A percentile compares a stretch with the other conserved stretches of the same genome.
phyloP scores from a whole-genome alignment of 352 stramenopile species.

The Phytophthora aleatoria region DNA sequence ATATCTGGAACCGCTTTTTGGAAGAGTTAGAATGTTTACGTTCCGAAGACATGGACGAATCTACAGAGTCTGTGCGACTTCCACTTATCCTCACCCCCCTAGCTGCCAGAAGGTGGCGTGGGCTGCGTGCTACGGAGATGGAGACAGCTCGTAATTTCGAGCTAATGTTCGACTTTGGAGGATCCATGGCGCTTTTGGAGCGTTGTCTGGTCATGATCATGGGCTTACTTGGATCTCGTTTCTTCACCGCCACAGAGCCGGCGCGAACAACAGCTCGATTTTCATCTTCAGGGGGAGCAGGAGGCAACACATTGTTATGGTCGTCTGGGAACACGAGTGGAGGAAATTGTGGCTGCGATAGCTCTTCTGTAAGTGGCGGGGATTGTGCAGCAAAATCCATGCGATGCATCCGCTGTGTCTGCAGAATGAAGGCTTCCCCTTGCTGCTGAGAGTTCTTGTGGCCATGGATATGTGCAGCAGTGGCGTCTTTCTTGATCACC shows the following conservation, averaged over 20 bases:
- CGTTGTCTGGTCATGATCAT: conserved; percentile 28
- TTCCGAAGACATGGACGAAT: conserved; percentile 10
- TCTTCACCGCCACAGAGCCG: conserved; percentile 13
- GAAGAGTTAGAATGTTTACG: conserved; percentile 10
- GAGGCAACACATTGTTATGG: neutral
- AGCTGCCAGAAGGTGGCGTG: conserved; percentile 14
- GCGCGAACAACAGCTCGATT: conserved; percentile 3
- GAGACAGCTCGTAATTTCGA: conserved; percentile 20
- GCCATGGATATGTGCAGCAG: conserved; percentile 57
- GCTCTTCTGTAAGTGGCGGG: conserved; percentile 3
- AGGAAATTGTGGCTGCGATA: conserved; percentile 2
- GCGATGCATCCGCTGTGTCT: conserved; percentile 64
- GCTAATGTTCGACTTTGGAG: conserved; percentile 12
- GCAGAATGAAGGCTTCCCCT: conserved; percentile 64
- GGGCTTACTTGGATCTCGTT: conserved; percentile 27
- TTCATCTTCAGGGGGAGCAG: neutral
- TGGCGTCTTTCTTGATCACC: conserved; percentile 76
- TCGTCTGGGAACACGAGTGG: conserved; percentile 15
- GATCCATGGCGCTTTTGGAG: conserved; percentile 27
- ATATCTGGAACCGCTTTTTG: conserved; percentile 20
- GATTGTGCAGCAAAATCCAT: conserved; percentile 42
- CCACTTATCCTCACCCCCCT: conserved; percentile 6
- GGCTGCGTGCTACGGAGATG: conserved; percentile 19
- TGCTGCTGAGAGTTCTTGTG: conserved; percentile 84
- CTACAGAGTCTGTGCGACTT: conserved; percentile 16